Evolutionary conservation across 345 rosid genomes (phyloP), one percentile per base, ranked within the genome.

Genomic region (Camelina hispida): DNA sequence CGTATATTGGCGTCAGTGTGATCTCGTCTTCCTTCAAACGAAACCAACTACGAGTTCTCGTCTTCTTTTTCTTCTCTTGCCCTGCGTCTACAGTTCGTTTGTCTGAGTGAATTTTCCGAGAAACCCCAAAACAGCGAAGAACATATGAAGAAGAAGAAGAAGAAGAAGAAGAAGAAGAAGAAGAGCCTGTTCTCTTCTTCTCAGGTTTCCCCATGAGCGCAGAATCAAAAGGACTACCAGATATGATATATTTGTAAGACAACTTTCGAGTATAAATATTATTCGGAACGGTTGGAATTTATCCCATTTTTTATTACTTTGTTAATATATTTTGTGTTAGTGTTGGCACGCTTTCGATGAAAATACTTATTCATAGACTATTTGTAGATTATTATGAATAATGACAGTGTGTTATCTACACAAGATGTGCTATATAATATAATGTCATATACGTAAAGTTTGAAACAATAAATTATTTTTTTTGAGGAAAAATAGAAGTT

Each of bases 91-190:
- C 25, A 1, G 4, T 65, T 40, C 1, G 66, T 60, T 72, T 62
- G 16, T 30, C 46, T 1, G 78, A 35, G 2, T 79, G 80, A 10
- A 40, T 58, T 37, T 71, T 78, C 37, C 73, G 8, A 17, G 85
- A 76, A n/a, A 80, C 64, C 8, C 90, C 86, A 40, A 88, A 85
- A 64, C 87, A 86, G 2, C 81, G 52, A 7, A 84, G 76, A 55
- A 86, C 71, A 53, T 69, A 25, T 25, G 28, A 70, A 12, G 69
- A 37, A 28, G 66, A 43, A n/a, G 62, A 62, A 62, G 71, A 74
- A 55, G 66, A 48, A 13, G 62, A 66, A 59, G 72, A 74, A n/a
- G 62, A 62, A 62, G 71, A 74, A 55, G 66, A 48, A 13, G 62
- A 66, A 59, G 72, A 74, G 53, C 50, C 40, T 42, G 20, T 5